Evolutionary conservation across 2,329 filamentous ascomycete species (phyloP).

Genomic region (Alternaria brassicae): DNA sequence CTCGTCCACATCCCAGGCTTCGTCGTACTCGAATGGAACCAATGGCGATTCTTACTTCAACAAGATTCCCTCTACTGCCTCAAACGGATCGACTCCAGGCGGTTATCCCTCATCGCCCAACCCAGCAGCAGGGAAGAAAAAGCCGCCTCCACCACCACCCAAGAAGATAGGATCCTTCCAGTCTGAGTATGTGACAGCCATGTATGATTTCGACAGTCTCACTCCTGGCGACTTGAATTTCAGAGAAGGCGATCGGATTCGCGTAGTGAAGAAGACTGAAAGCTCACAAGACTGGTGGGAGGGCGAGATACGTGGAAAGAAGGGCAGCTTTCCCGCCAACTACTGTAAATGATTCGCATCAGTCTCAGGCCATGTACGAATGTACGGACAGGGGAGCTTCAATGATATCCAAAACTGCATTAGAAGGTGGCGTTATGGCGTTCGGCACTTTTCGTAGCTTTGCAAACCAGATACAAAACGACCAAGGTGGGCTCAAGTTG

Average conservation of each 20-base stretch:
- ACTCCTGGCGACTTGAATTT: conserved; percentile 75
- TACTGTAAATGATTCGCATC: conserved; percentile 65
- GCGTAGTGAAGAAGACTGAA: conserved; percentile 77
- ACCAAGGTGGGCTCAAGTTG: neutral
- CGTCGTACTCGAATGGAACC: conserved; percentile 38
- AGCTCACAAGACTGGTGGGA: conserved; percentile 90
- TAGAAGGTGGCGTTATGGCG: conserved; percentile 25
- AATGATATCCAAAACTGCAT: conserved; percentile 36
- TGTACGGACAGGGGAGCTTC: neutral
- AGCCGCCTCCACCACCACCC: conserved; percentile 72
- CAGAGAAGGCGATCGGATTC: conserved; percentile 77
- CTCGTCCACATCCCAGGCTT: conserved; percentile 43
- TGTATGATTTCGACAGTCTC: conserved; percentile 78
- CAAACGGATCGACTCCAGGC: conserved; percentile 33
- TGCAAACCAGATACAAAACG: neutral
- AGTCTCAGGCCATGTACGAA: neutral
- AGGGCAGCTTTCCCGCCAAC: conserved; percentile 82
- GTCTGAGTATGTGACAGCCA: conserved; percentile 70
- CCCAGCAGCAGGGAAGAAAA: conserved; percentile 68
- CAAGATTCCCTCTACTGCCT: conserved; percentile 54
- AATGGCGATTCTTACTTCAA: conserved; percentile 48
- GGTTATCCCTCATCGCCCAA: conserved; percentile 47
- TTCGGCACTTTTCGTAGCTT: neutral
- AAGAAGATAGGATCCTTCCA: conserved; percentile 63
- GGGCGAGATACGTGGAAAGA: conserved; percentile 72